Conservation (phyloP, 78 protist species). For the Bigelowiella natans region DNA sequence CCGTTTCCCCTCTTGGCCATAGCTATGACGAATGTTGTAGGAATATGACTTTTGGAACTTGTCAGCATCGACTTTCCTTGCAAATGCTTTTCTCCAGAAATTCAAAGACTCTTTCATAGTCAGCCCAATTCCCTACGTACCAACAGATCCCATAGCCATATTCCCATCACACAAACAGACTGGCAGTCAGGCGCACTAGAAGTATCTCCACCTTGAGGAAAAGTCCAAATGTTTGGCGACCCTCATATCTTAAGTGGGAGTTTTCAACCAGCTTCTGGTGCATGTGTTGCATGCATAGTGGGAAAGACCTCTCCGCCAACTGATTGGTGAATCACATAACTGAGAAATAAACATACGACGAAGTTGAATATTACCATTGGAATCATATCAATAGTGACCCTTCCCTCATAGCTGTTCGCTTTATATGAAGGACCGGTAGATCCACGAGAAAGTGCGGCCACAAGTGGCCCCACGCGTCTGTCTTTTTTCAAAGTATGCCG, state of each 20-base stretch:
- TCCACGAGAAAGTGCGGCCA: background rate
- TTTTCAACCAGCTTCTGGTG: slow-evolving; percentile 20
- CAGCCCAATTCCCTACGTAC: background rate
- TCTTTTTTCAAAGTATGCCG: background rate
- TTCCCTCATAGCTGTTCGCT: background rate
- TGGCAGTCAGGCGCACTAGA: too few relatives aligned
- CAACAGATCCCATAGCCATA: too few relatives aligned
- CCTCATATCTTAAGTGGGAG: slow-evolving; percentile 58
- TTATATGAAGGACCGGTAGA: background rate
- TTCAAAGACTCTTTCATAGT: background rate
- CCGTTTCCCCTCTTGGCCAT: slow-evolving; percentile 50
- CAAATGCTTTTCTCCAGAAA: slow-evolving; percentile 47
- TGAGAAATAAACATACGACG: background rate
- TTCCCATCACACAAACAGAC: too few relatives aligned
- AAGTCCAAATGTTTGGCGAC: slow-evolving; percentile 60
- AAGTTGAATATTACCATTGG: background rate
- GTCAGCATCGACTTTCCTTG: slow-evolving; percentile 18
- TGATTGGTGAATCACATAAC: too few relatives aligned
- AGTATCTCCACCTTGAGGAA: slow-evolving; percentile 59
- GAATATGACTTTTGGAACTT: slow-evolving; percentile 66
- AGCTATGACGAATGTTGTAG: slow-evolving; percentile 62
- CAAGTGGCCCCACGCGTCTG: background rate
- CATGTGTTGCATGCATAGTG: slow-evolving; percentile 67
- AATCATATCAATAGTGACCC: background rate
- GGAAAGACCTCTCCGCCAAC: slow-evolving; percentile 54